Evolutionary conservation across 805 yeast genomes (phyloP).

Genomic region (Jamesozyma lodderae): DNA sequence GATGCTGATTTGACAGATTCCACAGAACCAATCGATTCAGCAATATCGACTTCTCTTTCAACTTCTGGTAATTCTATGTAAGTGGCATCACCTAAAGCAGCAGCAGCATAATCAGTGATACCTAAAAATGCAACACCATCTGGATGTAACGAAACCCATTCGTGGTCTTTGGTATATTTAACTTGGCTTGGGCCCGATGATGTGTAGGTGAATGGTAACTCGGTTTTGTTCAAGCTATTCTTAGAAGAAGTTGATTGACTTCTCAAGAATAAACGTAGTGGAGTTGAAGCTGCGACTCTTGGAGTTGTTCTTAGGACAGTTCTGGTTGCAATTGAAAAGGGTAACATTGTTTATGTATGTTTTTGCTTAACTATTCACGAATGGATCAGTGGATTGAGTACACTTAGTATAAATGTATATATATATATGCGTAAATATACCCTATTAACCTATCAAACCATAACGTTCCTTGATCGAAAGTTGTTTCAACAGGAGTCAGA

Average conservation of each 20-base stretch:
- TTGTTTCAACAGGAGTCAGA: too few relatives aligned
- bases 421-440: too few relatives aligned
- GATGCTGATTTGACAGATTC: slow-evolving; percentile 92
- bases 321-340: slow-evolving; percentile 2
- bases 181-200: slow-evolving; percentile 32
- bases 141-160: slow-evolving; percentile 81
- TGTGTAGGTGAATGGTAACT: slow-evolving; percentile 27
- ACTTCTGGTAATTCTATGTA: slow-evolving; percentile 82
- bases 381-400: too few relatives aligned
- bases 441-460: too few relatives aligned
- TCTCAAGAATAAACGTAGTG: slow-evolving; percentile 7
- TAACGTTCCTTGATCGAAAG: too few relatives aligned
- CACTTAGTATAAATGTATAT: too few relatives aligned
- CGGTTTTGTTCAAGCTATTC: slow-evolving; percentile 22
- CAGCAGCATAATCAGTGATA: slow-evolving; percentile 89
- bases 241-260: slow-evolving; percentile 5
- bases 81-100: slow-evolving; percentile 94
- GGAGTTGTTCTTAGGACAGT: neutral
- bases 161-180: slow-evolving; percentile 83
- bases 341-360: slow-evolving; percentile 1
- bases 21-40: slow-evolving; percentile 85
- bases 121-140: slow-evolving; percentile 86
- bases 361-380: too few relatives aligned
- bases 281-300: neutral
- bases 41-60: slow-evolving; percentile 50